Base-by-base conservation (phyloP, 1,284 basidiomycete species). In the Sparassis latifolia region DNA sequence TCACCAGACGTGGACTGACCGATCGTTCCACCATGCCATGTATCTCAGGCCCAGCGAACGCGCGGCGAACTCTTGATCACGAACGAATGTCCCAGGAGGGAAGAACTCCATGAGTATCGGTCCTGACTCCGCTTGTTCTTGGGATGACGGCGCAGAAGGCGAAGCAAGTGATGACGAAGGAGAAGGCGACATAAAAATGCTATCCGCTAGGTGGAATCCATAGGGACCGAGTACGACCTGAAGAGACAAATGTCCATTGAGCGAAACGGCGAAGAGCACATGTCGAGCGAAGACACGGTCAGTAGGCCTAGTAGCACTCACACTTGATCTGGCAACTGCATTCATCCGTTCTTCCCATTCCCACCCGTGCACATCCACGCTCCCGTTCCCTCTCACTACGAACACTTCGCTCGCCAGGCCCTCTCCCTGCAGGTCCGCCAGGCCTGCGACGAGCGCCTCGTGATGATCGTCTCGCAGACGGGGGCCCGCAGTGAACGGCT, bases 141-240 rank as follows among this genome's bases (percentile, higher is more conserved):
- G 29, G 48, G 39, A 33, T 10, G 28, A 5, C 2, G 45, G 5
- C 9, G 49, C 5, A n/a, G 47, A 9, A 64, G 48, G 64, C 62
- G 43, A 12, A 12, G 31, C 42, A 9, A 9, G 5, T 6, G 20
- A 20, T n/a, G 31, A 33, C 49, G 42, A 45, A 5, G 42, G 28
- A 9, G 77, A 76, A 1, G 79, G 80, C 42, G 76, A 76, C 78
- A 92, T 82, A 69, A 84, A 92, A 5, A 86, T 66, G 42, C 79
- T 69, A 59, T 92, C 87, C 42, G 86, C 75, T 42, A 93, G 74
- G 47, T 89, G 84, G 48, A 77, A 69, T 0, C 89, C 87, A 59
- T 86, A 78, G 3, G 86, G 82, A 38, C 88, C 86, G 41, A 92
- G 63, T 48, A 92, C 71, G 52, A 91, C 73, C 86, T 89, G 48